Evolutionary conservation across 176 grass and related monocot species (phyloP).

Genomic region (Zizania latifolia): DNA sequence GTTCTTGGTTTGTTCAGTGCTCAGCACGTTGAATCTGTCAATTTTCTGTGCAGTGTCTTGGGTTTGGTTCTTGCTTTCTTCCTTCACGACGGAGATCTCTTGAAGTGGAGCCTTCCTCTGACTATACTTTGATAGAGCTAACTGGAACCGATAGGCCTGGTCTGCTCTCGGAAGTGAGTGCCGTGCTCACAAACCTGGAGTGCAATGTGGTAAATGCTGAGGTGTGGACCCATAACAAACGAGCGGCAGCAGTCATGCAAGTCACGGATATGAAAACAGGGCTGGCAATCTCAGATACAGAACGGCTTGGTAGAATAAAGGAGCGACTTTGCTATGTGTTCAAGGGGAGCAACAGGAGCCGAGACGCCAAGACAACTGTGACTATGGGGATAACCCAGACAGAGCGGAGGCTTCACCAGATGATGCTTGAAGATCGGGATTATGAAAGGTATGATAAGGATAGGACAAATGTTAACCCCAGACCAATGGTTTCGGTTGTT

Average conservation of each 20-base stretch:
- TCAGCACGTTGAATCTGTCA: constrained; percentile 10
- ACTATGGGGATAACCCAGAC: constrained; percentile 49
- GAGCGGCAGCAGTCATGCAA: constrained; percentile 74
- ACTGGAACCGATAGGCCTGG: constrained; percentile 79
- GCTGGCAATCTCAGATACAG: constrained; percentile 44
- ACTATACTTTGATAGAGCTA: constrained; percentile 85
- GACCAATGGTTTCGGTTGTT: constrained; percentile 55
- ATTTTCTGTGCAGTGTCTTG: constrained; percentile 49
- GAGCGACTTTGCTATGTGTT: constrained; percentile 69
- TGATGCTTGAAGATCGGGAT: constrained; percentile 87
- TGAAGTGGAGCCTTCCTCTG: constrained; percentile 52
- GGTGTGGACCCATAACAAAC: constrained; percentile 85
- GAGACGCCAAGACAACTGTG: constrained; percentile 43
- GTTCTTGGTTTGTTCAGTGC: constrained; percentile 8
- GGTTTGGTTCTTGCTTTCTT: constrained; percentile 47
- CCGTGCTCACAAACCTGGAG: constrained; percentile 66
- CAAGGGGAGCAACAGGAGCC: constrained; percentile 59
- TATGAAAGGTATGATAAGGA: constrained; percentile 54
- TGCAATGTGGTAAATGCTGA: constrained; percentile 81
- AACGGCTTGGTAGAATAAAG: constrained; percentile 58
- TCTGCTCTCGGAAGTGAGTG: constrained; percentile 83
- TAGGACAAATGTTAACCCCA: constrained; percentile 17
- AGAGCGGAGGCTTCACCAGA: constrained; percentile 84
- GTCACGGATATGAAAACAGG: constrained; percentile 59
- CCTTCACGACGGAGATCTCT: constrained; percentile 45